Percentiles rank a stretch among this genome's conserved stretches.
phyloP scores from a whole-genome alignment of 805 yeast species.

The Candida insectalens region DNA sequence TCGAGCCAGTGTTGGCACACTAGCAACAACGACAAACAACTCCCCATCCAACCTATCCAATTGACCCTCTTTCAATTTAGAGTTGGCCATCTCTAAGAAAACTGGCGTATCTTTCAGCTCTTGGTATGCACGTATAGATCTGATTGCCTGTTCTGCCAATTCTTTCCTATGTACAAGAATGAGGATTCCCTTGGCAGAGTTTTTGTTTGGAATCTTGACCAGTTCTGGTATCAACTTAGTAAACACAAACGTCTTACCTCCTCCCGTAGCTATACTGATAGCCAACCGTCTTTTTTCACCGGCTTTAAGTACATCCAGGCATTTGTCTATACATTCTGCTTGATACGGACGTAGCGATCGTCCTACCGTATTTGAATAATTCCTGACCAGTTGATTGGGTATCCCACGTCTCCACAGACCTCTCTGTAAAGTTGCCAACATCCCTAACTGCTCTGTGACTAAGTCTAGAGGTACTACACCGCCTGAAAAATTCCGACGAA shows the following conservation, averaged over 20 bases:
- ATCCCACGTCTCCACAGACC: too few species aligned
- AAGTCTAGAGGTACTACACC: too few species aligned
- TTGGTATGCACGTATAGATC: conserved; percentile 33
- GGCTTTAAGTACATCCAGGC: conserved; percentile 34
- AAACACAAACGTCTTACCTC: conserved; percentile 85
- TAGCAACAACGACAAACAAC: conserved; percentile 52
- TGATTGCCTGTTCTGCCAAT: conserved; percentile 60
- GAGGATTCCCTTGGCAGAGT: conserved; percentile 26
- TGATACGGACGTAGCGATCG: conserved; percentile 40
- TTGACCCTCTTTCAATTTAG: conserved; percentile 31
- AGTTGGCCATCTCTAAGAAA: conserved; percentile 56
- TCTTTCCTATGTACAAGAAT: conserved; percentile 79
- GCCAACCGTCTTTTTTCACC: conserved; percentile 45
- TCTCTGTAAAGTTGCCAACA: too few species aligned
- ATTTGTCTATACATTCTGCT: conserved; percentile 50
- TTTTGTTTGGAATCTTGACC: conserved; percentile 9
- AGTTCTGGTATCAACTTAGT: conserved; percentile 40
- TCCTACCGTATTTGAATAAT: too few species aligned
- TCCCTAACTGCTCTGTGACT: too few species aligned
- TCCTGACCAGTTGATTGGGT: too few species aligned
- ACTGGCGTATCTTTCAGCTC: conserved; percentile 8
- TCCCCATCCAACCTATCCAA: conserved; percentile 1
- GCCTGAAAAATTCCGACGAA: too few species aligned
- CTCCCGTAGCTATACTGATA: conserved; percentile 86
- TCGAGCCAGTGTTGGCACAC: conserved; percentile 57